A percentile compares a stretch with the other conserved stretches of the same genome.
Evolutionary conservation across 2,329 filamentous ascomycete species (phyloP).

Genomic region (Didymella segeticola): DNA sequence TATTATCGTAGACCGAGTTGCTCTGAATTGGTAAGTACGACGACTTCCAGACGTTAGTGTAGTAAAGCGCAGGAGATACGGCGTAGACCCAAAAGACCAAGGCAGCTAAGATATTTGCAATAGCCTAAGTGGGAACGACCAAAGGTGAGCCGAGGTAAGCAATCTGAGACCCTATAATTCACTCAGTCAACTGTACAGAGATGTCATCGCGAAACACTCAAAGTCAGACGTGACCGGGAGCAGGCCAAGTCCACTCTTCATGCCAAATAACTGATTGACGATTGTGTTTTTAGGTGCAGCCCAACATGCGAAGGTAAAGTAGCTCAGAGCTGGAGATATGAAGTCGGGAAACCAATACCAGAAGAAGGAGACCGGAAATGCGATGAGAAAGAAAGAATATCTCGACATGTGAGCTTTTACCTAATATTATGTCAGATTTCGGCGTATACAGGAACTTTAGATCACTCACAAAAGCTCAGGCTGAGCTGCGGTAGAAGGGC

Average conservation of each 20-base stretch:
- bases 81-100: slow-evolving; percentile 1
- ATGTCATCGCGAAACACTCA: no score
- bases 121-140: background rate
- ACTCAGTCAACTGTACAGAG: no score
- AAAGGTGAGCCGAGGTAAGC: background rate
- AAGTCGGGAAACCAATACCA: slow-evolving; percentile 2
- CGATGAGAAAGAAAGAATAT: background rate
- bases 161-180: background rate
- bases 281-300: background rate
- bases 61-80: background rate
- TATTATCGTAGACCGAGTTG: background rate
- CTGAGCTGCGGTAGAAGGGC: background rate
- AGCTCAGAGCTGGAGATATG: background rate
- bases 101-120: background rate
- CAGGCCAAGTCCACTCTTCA: background rate
- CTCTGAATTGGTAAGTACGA: background rate
- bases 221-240: background rate
- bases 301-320: background rate
- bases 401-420: background rate
- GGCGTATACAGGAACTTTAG: background rate
- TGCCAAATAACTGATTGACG: background rate
- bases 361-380: background rate
- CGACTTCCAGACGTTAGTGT: background rate
- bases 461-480: background rate
- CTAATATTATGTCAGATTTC: background rate